Evolutionary conservation across 768 basidiomycete species (phyloP), one percentile per base, ranked within the genome.

Genomic region (Hebeloma cylindrosporum): DNA sequence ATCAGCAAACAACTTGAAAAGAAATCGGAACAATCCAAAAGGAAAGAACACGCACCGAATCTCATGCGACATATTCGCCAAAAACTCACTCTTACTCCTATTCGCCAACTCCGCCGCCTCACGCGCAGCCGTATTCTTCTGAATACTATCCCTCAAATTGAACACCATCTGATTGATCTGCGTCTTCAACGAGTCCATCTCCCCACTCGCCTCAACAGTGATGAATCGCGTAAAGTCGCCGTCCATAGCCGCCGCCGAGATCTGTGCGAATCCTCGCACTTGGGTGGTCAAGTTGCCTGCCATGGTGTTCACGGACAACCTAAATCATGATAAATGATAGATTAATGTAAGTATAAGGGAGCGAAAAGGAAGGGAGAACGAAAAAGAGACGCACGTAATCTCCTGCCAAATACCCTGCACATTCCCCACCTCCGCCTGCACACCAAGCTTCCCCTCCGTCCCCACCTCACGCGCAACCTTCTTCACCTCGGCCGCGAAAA

Each of bases 81-180:
- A 78, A 73, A 98, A 98, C 70, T 99, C 96, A 31, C 86, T 89
- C 77, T 99, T 98, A 65, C 80, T 85, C 67, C 91, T 80, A 65
- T 99, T 98, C n/a, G 96, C 96, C 60, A 95, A 66, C 67, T 99
- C 96, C 31, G 96, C 96, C 0, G 94, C 93, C 65, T 97, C 94
- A 60, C 94, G 81, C 5, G 96, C 96, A 16, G 90, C 89, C 1
- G 93, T 98, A 62, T 99, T 98, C 83, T 94, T 96, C 78, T 97
- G 95, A 40, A 99, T 96, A 53, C 82, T 85, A 62, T 98, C 94
- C 18, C 96, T 77, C 67, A 99, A 77, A 58, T 94, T 94, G 74
- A 91, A 95, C 44, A 99, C 92, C 96, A 98, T 99, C 68, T 96
- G 90, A 58, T 94, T 94, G 73, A 95, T 94, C 68, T 95, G 95